Conservation (phyloP, 2,329 filamentous ascomycete species). For the Myriosclerotinia duriaeana region DNA sequence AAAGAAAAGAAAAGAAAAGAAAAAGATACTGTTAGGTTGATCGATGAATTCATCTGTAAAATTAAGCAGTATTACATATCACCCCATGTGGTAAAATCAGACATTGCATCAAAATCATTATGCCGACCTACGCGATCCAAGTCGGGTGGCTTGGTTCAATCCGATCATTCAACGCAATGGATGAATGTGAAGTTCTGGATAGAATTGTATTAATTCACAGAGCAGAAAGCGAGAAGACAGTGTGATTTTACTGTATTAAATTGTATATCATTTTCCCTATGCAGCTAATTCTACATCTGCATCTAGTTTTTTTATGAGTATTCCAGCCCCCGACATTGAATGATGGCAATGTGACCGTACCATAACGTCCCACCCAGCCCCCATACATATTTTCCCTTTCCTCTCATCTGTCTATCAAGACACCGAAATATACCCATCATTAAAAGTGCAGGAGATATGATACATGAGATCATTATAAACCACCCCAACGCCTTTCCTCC, state of each 20-base stretch:
- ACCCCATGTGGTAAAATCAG: too few species aligned
- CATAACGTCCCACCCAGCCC: too few species aligned
- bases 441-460: conserved; percentile 6
- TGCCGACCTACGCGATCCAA: too few species aligned
- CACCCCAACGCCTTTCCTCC: background rate
- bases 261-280: background rate
- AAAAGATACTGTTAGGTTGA: too few species aligned
- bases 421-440: conserved; percentile 7
- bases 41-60: too few species aligned
- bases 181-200: too few species aligned
- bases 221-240: background rate
- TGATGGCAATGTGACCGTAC: background rate
- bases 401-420: conserved; percentile 8
- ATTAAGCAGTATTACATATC: too few species aligned
- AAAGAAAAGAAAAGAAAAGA: too few species aligned
- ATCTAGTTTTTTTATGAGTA: background rate
- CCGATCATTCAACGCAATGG: too few species aligned
- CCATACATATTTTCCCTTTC: background rate
- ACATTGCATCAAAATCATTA: too few species aligned
- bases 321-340: background rate
- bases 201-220: background rate
- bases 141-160: too few species aligned
- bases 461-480: conserved; percentile 1
- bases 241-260: background rate
- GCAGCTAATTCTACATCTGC: too few species aligned